These are phyloP conservation scores for Ochromonas danica DNA, from an alignment of 108 stramenopile species.

Conservation along the genomic window DNA sequence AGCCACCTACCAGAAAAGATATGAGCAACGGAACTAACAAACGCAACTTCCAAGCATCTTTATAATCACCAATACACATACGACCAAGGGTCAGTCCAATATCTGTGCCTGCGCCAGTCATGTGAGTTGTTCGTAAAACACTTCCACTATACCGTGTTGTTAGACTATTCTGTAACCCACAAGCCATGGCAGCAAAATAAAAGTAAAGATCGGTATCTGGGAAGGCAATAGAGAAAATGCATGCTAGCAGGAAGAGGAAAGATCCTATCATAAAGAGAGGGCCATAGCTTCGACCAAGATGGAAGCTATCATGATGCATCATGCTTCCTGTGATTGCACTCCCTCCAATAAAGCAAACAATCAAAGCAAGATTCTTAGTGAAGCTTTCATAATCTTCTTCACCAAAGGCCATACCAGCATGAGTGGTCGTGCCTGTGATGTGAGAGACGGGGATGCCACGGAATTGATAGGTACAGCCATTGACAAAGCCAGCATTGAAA, in stretches of 20 bases:
- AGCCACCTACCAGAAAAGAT: not conserved
- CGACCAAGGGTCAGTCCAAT: constrained; percentile 33
- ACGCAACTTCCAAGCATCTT: constrained; percentile 1
- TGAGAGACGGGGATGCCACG: not conserved
- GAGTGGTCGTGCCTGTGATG: constrained; percentile 21
- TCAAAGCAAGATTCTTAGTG: not conserved
- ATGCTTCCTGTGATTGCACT: not conserved
- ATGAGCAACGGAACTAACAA: not conserved
- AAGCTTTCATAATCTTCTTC: not conserved
- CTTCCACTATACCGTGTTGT: not conserved
- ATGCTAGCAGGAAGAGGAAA: not conserved
- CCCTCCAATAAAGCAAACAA: not conserved
- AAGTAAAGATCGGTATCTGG: not conserved
- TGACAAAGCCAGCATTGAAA: constrained; percentile 24
- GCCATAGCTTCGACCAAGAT: not conserved
- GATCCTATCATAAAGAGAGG: not conserved
- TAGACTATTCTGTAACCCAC: constrained; percentile 27
- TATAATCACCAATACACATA: not conserved
- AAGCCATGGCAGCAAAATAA: constrained; percentile 2
- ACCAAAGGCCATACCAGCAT: not conserved
- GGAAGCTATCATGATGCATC: not conserved
- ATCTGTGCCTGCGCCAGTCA: constrained; percentile 31
- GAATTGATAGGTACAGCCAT: not conserved
- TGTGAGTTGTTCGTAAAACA: constrained; percentile 34
- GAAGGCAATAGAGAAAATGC: not conserved